These are phyloP conservation scores for Lunasporangiospora selenospora DNA, from an alignment of 192 early-diverging fungal species.

Conservation along the genomic window DNA sequence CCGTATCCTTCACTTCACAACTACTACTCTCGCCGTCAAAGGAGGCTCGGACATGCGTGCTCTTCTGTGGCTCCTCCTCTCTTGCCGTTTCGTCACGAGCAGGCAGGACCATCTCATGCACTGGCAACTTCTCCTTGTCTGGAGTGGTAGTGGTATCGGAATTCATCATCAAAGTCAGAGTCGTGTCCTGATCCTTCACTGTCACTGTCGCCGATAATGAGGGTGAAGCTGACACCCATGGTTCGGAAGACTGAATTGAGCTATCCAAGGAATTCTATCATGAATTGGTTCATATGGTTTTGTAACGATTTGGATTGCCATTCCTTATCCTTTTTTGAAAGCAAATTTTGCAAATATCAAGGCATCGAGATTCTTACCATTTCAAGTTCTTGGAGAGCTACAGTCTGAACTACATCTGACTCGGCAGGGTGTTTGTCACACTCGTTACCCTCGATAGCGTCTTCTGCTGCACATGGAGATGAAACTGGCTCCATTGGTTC, in stretches of 20 bases:
- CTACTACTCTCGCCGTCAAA: not conserved
- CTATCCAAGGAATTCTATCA: conserved; percentile 25
- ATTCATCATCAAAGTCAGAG: conserved; percentile 6
- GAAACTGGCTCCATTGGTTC: not conserved
- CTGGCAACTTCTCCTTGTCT: not conserved
- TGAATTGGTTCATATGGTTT: conserved; percentile 36
- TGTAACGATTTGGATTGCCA: not conserved
- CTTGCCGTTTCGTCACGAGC: too few species aligned
- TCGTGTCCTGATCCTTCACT: too few species aligned
- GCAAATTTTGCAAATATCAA: not conserved
- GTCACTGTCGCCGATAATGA: conserved; percentile 5
- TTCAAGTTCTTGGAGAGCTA: conserved; percentile 9
- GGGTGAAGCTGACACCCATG: conserved; percentile 16
- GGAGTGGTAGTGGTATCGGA: not conserved
- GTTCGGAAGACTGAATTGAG: conserved; percentile 17
- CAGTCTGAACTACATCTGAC: not conserved
- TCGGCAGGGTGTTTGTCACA: not conserved
- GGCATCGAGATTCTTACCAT: not conserved
- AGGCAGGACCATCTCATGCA: too few species aligned
- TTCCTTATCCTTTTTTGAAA: conserved; percentile 11
- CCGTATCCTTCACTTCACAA: not conserved
- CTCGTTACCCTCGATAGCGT: not conserved
- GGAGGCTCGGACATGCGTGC: not conserved
- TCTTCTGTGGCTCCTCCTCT: too few species aligned
- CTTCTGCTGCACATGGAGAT: not conserved